Evolutionary conservation across 805 yeast genomes (phyloP).

Genomic region (Saccharomyces paradoxus): DNA sequence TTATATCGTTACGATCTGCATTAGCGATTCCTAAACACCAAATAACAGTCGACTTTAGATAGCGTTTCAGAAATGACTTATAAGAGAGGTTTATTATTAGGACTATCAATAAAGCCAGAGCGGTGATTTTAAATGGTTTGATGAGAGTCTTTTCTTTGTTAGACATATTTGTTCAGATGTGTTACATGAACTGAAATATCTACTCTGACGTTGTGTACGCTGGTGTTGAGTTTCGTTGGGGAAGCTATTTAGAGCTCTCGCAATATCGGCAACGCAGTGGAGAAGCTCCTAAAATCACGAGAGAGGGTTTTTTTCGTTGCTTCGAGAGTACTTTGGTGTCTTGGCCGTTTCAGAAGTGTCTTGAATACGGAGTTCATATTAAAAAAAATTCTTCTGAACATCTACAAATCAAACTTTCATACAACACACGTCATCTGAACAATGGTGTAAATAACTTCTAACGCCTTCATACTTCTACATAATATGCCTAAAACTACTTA

Average conservation of each 20-base stretch:
- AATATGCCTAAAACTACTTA: neutral
- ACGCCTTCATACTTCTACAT: no score
- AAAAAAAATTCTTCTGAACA: no score
- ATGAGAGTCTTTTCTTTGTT: neutral
- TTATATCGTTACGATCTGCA: slow-evolving; percentile 10
- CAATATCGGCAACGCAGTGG: neutral
- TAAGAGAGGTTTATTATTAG: neutral
- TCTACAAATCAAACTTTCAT: no score
- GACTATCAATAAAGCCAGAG: neutral
- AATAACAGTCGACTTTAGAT: neutral
- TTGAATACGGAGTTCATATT: neutral
- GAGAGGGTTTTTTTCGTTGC: neutral
- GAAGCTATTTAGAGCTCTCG: no score
- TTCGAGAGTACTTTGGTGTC: neutral
- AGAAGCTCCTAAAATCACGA: neutral
- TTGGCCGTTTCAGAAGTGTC: neutral
- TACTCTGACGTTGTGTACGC: neutral
- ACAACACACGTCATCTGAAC: no score
- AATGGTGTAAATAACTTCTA: neutral
- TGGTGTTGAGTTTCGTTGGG: neutral
- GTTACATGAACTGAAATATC: neutral
- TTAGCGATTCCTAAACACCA: slow-evolving; percentile 2
- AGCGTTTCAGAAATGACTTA: neutral
- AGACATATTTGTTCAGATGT: neutral
- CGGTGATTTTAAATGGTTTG: neutral